Evolutionary conservation across 495 filamentous ascomycete genomes (phyloP).

Genomic region (Podospora pseudoanserina): DNA sequence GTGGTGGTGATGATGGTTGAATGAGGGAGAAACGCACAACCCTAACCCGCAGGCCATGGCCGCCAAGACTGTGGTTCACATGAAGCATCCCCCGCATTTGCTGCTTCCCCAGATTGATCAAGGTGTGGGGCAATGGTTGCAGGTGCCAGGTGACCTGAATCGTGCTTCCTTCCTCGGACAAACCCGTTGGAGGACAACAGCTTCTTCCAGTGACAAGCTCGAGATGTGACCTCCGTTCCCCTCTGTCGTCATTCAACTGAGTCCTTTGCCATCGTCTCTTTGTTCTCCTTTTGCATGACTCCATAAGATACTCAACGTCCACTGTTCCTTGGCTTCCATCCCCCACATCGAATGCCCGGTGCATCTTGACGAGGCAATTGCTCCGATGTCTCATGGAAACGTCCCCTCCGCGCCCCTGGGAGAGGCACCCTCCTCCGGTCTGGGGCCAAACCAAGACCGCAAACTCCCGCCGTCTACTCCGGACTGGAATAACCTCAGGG

Average conservation of each 20-base stretch:
- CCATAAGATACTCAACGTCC: background rate
- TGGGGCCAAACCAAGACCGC: slow-evolving; percentile 7
- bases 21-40: background rate
- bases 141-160: background rate
- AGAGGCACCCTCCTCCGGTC: slow-evolving; percentile 2
- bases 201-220: background rate
- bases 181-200: background rate
- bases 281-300: background rate
- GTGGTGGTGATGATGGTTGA: too few species aligned
- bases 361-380: slow-evolving; percentile 13
- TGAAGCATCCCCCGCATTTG: background rate
- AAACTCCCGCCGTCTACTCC: slow-evolving; percentile 31
- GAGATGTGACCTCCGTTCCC: background rate
- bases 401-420: slow-evolving; percentile 7
- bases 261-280: background rate
- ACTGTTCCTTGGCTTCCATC: slow-evolving; percentile 2
- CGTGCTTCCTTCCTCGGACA: background rate
- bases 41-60: background rate
- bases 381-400: slow-evolving; percentile 14
- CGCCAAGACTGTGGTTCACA: background rate
- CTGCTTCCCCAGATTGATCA: background rate
- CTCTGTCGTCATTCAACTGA: background rate
- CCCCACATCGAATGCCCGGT: background rate
- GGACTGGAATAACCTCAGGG: slow-evolving; percentile 58
- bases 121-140: background rate